Base-by-base conservation (phyloP, 208 protist species). In the Leishmania arabica region DNA sequence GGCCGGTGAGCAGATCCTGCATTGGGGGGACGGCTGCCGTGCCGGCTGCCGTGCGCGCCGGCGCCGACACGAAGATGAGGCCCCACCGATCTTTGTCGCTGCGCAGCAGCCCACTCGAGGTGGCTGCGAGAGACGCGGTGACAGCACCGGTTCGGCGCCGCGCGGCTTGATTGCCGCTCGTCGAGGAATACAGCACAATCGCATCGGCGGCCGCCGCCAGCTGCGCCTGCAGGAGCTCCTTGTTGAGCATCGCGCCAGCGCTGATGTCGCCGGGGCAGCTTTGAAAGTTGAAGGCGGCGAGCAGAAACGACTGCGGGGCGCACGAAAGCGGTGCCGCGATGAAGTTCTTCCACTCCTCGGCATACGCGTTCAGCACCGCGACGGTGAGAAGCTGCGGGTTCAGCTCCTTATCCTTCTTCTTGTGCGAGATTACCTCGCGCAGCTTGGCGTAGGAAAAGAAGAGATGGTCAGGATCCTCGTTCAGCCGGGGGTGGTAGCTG, bases 321-420 rank as follows among this genome's bases (percentile, higher is more conserved):
- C 93, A 96, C 31, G 95, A 80, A 15, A 81, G 69, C 27, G 95
- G 89, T 3, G 95, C 80, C 8, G 89, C 83, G 71, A 97, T 96
- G 81, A 93, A 97, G 76, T 86, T 91, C 79, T 91, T 87, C 95
- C 95, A 97, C 78, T 94, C 89, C 40, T 97, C 95, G 40, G 95
- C 81, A 84, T 91, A 93, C 27, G 95, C 91, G 83, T 95, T 95
- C 47, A 97, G 86, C 72, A 97, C 88, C 15, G 91, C 80, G 56
- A 93, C 89, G 11, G 86, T 93, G 17, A 97, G 85, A 69, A 94
- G 75, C 80, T 93, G 84, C 45, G 81, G 80, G 70, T 93, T 93
- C n/a, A 97, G 45, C 17, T 77, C 79, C 56, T 86, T 83, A 78
- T 97, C 92, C 71, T 89, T 80, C 77, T 92, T 90, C 75, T 90